Percentiles rank a stretch among this genome's conserved stretches.
phyloP scores from a whole-genome alignment of 345 rosid genomes.

The Linum lewisii region DNA sequence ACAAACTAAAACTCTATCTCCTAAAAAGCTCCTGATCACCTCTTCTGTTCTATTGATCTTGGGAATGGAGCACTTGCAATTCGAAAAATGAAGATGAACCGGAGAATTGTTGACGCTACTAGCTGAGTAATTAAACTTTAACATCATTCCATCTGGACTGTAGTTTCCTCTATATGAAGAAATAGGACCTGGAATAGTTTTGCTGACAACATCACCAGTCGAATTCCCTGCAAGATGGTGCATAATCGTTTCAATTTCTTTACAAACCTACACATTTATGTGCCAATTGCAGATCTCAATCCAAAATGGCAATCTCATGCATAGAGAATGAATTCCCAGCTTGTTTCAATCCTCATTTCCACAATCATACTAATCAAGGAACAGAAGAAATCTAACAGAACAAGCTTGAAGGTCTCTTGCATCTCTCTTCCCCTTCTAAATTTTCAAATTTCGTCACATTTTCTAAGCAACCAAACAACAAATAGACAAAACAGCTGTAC shows the following conservation, averaged over 20 bases:
- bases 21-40: slow-evolving; percentile 35
- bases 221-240: slow-evolving; percentile 25
- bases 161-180: slow-evolving; percentile 16
- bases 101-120: slow-evolving; percentile 21
- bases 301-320: not conserved
- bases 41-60: slow-evolving; percentile 35
- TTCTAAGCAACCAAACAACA: slow-evolving; percentile 11
- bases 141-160: slow-evolving; percentile 22
- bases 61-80: slow-evolving; percentile 27
- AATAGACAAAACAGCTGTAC: not conserved
- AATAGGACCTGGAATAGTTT: slow-evolving; percentile 10
- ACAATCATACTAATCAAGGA: not conserved
- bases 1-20: slow-evolving; percentile 36
- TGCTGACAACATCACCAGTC: slow-evolving; percentile 13
- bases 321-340: not conserved
- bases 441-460: not conserved
- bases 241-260: not conserved
- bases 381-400: not conserved
- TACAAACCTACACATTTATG: not conserved
- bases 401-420: slow-evolving; percentile 5
- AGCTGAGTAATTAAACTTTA: slow-evolving; percentile 27
- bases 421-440: not conserved
- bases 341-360: not conserved
- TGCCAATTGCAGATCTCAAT: not conserved
- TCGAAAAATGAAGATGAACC: slow-evolving; percentile 22